These are phyloP conservation scores for Fusarium verrucosum DNA, from an alignment of 2,329 filamentous ascomycete genomes.

Conservation along the genomic window DNA sequence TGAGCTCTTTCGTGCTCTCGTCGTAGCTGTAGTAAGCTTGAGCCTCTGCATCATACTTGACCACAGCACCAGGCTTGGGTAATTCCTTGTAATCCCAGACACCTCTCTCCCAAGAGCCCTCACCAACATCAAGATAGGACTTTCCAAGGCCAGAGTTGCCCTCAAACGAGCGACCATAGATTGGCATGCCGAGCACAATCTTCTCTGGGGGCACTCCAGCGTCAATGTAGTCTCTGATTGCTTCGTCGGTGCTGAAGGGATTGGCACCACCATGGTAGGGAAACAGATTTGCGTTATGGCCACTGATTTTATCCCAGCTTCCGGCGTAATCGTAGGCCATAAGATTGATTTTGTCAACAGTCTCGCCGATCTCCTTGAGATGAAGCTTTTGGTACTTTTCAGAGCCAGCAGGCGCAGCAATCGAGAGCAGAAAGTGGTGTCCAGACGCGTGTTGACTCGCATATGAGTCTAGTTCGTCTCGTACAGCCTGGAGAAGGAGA, in stretches of 20 bases:
- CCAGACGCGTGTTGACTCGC: conserved; percentile 4
- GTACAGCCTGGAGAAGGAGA: conserved; percentile 26
- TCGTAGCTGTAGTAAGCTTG: conserved; percentile 37
- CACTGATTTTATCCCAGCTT: conserved; percentile 43
- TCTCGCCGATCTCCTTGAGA: conserved; percentile 4
- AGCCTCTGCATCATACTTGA: conserved; percentile 18
- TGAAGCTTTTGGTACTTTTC: conserved; percentile 26
- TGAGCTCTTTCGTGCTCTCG: conserved; percentile 16
- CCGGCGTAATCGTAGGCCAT: conserved; percentile 35
- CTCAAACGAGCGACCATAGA: conserved; percentile 34
- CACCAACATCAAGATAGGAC: conserved; percentile 20
- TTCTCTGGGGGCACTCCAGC: conserved; percentile 21
- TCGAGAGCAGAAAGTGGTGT: conserved; percentile 24
- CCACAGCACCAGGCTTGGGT: conserved; percentile 21
- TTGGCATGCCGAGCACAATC: conserved; percentile 30
- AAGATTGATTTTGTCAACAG: conserved; percentile 29
- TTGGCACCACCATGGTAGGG: conserved; percentile 46
- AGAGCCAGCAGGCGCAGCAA: conserved; percentile 22
- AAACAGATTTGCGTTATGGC: conserved; percentile 46
- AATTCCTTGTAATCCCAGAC: conserved; percentile 35
- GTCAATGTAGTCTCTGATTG: conserved; percentile 18
- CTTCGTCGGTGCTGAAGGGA: conserved; percentile 17
- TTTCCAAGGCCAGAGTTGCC: conserved; percentile 21
- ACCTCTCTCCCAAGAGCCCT: conserved; percentile 26
- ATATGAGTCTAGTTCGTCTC: conserved; percentile 20